Base-by-base conservation (phyloP, 2,329 filamentous ascomycete species). In the Coniochaeta sp. region DNA sequence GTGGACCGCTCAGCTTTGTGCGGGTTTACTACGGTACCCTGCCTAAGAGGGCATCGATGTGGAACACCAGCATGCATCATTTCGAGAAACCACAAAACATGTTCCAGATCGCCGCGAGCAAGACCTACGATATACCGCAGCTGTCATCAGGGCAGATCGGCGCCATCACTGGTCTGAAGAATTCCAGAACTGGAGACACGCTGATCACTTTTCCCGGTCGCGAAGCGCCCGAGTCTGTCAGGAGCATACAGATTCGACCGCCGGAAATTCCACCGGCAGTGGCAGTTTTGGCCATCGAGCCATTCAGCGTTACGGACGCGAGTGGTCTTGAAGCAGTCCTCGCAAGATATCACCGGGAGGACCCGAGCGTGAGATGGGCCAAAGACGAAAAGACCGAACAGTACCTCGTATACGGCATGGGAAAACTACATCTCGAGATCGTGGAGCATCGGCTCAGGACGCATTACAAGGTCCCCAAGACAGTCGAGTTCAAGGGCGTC, bases 201-300 rank as follows among this genome's bases (percentile, higher is more conserved):
- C 75, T 99, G 17, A 83, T 98, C 36, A 86, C 89, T 1, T 91
- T 91, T 66, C 79, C 83, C 26, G 84, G 74, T 9, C 75, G 76
- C 70, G 82, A 82, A 7, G 82, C 84, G 0, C 87, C 91, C 1
- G 85, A 89, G 19, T 82, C 85, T 0, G 76, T 96, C 56, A 86
- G 88, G 57, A 87, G 82, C 17, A 77, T 98, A 17, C 92, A 96
- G 69, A 84, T 99, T 38, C 86, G 91, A 17, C 91, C 95, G 0
- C 95, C 96, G 30, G 84, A 90, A 61, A 90, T 97, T 0, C 93
- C 95, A 0, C 92, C 95, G 0, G 92, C 95, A 0, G 95, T 99
- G 0, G 96, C 97, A 69, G 99, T 98, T 72, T 88, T 96, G n/a
- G 91, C 93, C 62, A 87, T 98, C 30, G 93, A 98, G 64, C 91